These are phyloP conservation scores for Ceratocystis colombiana DNA, from an alignment of 2,329 filamentous ascomycete species.

Conservation along the genomic window DNA sequence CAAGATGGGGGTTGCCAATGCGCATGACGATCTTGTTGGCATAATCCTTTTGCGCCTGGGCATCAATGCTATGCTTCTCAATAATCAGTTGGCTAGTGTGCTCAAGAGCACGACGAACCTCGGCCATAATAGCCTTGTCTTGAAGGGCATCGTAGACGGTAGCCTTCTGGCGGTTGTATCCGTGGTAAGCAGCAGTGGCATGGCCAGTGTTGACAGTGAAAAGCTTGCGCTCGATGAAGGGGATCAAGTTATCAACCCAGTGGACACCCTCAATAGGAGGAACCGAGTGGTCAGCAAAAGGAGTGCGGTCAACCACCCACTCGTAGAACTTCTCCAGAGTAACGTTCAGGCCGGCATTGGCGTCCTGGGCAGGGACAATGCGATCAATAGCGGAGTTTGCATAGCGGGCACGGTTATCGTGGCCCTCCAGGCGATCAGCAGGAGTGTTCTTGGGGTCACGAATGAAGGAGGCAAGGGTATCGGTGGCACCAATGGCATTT, in stretches of 20 bases:
- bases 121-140: conserved; percentile 66
- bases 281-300: conserved; percentile 61
- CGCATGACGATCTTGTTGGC: conserved; percentile 85
- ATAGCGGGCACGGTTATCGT: conserved; percentile 69
- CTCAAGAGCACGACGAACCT: conserved; percentile 67
- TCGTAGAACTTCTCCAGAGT: conserved; percentile 98
- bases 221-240: conserved; percentile 98
- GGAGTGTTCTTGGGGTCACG: conserved; percentile 63
- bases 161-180: conserved; percentile 72
- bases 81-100: conserved; percentile 84
- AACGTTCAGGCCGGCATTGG: conserved; percentile 72
- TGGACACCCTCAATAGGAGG: conserved; percentile 79
- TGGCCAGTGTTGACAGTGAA: conserved; percentile 99
- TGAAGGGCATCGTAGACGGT: conserved; percentile 63
- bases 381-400: conserved; percentile 98
- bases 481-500: conserved; percentile 92
- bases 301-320: conserved; percentile 87
- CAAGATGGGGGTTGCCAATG: conserved; percentile 86
- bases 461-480: conserved; percentile 74
- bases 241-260: conserved; percentile 82
- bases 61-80: conserved; percentile 70
- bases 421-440: conserved; percentile 53
- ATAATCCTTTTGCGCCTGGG: conserved; percentile 70
- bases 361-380: conserved; percentile 85
- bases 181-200: conserved; percentile 91